Evolutionary conservation across 371 early-diverging fungal genomes (phyloP).

Genomic region (Caulochytrium protostelioides): DNA sequence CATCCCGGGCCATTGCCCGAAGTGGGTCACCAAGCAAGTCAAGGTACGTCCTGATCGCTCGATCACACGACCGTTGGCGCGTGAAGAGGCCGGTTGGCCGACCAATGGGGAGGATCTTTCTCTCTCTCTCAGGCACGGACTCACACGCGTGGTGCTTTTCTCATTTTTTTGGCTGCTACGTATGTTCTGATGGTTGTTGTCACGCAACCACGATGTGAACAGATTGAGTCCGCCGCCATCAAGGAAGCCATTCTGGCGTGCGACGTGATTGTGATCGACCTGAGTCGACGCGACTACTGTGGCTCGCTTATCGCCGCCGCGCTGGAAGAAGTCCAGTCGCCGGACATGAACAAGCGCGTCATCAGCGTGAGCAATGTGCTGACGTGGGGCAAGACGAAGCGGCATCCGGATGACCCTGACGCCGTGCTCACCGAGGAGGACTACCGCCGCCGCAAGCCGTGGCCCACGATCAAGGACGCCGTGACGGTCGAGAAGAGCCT

Average conservation of each 20-base stretch:
- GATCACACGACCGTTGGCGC: background rate
- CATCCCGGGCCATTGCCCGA: constrained; percentile 10
- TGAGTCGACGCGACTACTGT: background rate
- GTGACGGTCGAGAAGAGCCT: constrained; percentile 23
- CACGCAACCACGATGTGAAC: background rate
- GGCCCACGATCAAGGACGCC: constrained; percentile 26
- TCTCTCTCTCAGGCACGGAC: background rate
- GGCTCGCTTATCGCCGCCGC: background rate
- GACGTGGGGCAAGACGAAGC: constrained; percentile 32
- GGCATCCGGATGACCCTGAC: constrained; percentile 27
- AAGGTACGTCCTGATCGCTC: constrained; percentile 2
- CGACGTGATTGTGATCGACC: constrained; percentile 25
- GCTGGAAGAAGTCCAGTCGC: constrained; percentile 3
- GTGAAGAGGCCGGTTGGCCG: background rate
- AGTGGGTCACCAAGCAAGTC: constrained; percentile 15
- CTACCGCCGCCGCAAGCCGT: constrained; percentile 25
- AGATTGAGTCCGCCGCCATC: constrained; percentile 12
- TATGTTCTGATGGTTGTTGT: background rate
- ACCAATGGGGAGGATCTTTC: background rate
- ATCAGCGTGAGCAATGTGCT: constrained; percentile 25
- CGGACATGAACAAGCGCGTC: constrained; percentile 22
- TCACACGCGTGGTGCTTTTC: background rate
- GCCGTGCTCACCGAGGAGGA: constrained; percentile 27
- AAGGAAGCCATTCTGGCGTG: constrained; percentile 9
- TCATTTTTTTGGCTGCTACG: background rate